Evolutionary conservation across 208 protist species (phyloP).

Genomic region (Leishmania major): DNA sequence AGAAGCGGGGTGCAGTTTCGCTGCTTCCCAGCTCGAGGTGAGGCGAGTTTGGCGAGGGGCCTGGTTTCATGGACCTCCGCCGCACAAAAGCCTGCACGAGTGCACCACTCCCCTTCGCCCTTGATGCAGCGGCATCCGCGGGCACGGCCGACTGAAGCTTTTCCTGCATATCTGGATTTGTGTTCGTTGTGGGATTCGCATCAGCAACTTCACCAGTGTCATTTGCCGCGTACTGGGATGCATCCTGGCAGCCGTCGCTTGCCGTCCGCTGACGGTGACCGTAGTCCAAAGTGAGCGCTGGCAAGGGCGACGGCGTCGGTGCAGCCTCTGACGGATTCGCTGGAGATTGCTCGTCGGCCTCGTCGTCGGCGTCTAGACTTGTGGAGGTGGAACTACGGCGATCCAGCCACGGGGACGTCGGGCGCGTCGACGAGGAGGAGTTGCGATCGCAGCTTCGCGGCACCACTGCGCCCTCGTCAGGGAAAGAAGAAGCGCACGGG

Average conservation of each 20-base stretch:
- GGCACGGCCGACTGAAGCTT: not conserved
- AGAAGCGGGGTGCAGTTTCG: not conserved
- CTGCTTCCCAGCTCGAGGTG: not conserved
- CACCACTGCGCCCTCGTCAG: not conserved
- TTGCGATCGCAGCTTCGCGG: not conserved
- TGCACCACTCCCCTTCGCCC: not conserved
- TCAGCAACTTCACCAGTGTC: not conserved
- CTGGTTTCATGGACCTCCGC: not conserved
- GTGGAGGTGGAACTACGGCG: slow-evolving; percentile 10
- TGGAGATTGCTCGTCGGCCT: slow-evolving; percentile 21
- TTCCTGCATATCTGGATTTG: not conserved
- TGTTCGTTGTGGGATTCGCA: not conserved
- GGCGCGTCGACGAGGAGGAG: not conserved
- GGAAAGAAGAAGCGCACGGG: not conserved
- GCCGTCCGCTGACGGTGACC: not conserved
- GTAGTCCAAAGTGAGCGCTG: slow-evolving; percentile 8
- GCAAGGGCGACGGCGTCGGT: slow-evolving; percentile 6
- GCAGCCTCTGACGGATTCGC: slow-evolving; percentile 7
- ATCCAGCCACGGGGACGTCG: slow-evolving; percentile 11
- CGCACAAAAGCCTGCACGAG: not conserved
- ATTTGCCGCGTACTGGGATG: not conserved
- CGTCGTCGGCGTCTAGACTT: slow-evolving; percentile 35
- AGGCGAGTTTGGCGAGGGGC: not conserved
- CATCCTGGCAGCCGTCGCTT: not conserved
- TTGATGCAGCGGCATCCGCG: not conserved